These are phyloP conservation scores for Leccinum broughii DNA, from an alignment of 768 basidiomycete species.

Conservation along the genomic window DNA sequence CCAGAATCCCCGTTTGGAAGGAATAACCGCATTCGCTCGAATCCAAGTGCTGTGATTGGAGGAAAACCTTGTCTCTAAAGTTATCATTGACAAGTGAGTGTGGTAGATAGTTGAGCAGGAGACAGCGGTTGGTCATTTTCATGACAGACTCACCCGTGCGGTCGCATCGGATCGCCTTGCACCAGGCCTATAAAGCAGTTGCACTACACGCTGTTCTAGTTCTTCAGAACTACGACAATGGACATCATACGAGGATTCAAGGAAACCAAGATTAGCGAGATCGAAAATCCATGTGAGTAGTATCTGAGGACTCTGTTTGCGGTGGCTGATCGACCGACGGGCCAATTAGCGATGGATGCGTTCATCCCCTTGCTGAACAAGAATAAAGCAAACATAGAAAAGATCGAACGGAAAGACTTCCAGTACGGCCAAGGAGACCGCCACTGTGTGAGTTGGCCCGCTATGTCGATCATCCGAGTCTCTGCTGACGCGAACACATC, in stretches of 20 bases:
- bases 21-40: background rate
- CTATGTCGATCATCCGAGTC: background rate
- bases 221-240: conserved; percentile 27
- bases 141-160: background rate
- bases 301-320: background rate
- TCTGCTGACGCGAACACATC: background rate
- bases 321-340: conserved; percentile 9
- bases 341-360: conserved; percentile 42
- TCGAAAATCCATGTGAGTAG: conserved; percentile 37
- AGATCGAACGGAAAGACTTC: conserved; percentile 54
- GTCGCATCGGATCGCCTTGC: background rate
- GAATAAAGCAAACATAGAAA: conserved; percentile 46
- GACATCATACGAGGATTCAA: conserved; percentile 35
- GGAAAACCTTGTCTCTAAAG: too few species aligned
- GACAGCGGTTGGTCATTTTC: background rate
- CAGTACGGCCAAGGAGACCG: conserved; percentile 48
- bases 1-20: too few species aligned
- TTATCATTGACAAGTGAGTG: too few species aligned
- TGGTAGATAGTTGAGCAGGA: too few species aligned
- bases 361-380: conserved; percentile 53
- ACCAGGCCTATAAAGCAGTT: background rate
- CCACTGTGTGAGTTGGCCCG: conserved; percentile 34
- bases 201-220: background rate
- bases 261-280: conserved; percentile 31
- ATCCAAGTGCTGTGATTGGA: too few species aligned